Percentiles rank a stretch among this genome's conserved stretches.
phyloP scores from a whole-genome alignment of 2,329 filamentous ascomycete species.

The Diaporthe sp. region DNA sequence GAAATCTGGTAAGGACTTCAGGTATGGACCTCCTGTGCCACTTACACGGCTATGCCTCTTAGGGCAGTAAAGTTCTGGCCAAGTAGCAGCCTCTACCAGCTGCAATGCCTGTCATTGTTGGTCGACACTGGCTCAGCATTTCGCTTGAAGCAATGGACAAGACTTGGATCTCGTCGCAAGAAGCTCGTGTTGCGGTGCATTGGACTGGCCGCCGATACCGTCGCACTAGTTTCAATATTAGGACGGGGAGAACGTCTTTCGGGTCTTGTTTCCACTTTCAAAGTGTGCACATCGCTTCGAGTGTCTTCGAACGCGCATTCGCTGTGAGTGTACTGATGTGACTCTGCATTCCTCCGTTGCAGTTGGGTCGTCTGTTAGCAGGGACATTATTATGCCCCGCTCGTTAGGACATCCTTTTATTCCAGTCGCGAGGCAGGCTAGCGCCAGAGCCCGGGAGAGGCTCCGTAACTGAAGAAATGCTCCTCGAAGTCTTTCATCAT shows the following conservation, averaged over 20 bases:
- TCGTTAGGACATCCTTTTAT: not conserved
- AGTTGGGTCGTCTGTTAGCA: not conserved
- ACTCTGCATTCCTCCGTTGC: not conserved
- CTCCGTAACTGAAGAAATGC: constrained; percentile 27
- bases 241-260: no score
- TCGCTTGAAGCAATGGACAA: no score
- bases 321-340: not conserved
- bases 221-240: no score
- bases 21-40: no score
- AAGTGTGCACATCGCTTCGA: not conserved
- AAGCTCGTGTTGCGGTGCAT: not conserved
- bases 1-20: no score
- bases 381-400: not conserved
- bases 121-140: not conserved
- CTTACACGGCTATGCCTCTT: no score
- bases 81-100: not conserved
- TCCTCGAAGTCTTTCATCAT: constrained; percentile 27
- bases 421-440: not conserved
- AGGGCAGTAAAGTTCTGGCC: not conserved
- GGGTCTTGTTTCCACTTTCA: not conserved
- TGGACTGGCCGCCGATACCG: no score
- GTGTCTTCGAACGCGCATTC: not conserved
- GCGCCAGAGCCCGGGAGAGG: constrained; percentile 25
- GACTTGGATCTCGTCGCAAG: not conserved
- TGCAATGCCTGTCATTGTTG: not conserved